Base-by-base conservation (phyloP, 495 filamentous ascomycete genomes). In the Durotheca rogersii region DNA sequence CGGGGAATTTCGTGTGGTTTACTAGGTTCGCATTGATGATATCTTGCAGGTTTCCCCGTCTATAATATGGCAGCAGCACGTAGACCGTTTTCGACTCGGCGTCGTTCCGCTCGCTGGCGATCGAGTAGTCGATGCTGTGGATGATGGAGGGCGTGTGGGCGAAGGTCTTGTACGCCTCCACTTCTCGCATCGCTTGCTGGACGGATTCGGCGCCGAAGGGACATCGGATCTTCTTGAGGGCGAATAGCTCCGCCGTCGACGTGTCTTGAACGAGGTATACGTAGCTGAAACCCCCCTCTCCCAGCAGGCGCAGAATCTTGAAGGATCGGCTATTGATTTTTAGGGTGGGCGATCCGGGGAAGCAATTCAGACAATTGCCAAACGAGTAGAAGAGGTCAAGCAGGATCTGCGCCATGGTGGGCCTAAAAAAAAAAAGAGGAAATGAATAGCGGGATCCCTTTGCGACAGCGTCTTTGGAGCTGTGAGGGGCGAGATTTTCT, bases 11-110 rank as follows among this genome's bases (percentile, higher is more conserved):
- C n/a, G 88, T 88, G 54, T 95, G 89, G 67, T 98, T 97, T 74
- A 98, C 91, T 39, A 97, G 71, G 68, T 98, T 98, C 51, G 93
- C 93, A 64, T 98, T 98, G 75, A 98, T 96, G 33, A 92, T 86
- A 71, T 98, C 93, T 66, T 98, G 93, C 19, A 98, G 77, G 61
- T 98, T 98, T 14, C 93, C 93, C 31, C 93, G 76, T 51, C 89
- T 79, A 70, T 95, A 98, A 68, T 97, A 98, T 5, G 93, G 93
- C 11, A 98, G 79, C 20, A 98, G 72, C 51, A 98, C 94, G 62
- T 97, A 97, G 15, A 97, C 93, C 0, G 91, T 97, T 72, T 98
- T 97, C 40, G 81, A 82, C 46, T 82, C 79, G 34, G 81, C 77
- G 47, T 85, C 84, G 40, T 75, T 78, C 58, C 76, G 74, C 51